These are phyloP conservation scores for Auricularia sp. DNA, from an alignment of 768 basidiomycete species.

Conservation along the genomic window DNA sequence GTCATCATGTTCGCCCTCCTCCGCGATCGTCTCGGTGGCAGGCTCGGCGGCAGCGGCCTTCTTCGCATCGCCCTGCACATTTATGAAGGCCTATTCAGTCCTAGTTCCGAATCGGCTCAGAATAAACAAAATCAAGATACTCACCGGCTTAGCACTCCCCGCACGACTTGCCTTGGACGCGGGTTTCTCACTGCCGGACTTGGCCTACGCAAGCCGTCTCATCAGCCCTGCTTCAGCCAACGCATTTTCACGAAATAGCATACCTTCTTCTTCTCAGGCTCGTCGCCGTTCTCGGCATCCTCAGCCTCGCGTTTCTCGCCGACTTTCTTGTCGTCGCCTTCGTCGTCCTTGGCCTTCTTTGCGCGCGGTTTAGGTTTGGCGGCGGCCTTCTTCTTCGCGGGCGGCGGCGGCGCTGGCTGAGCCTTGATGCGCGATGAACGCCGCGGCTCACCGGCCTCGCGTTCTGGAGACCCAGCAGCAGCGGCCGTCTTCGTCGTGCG, in stretches of 20 bases:
- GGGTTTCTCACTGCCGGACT: neutral
- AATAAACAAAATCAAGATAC: too few relatives aligned
- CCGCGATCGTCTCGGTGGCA: slow-evolving; percentile 9
- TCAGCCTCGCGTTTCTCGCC: slow-evolving; percentile 17
- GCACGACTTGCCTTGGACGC: slow-evolving; percentile 4
- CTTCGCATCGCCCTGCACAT: slow-evolving; percentile 1
- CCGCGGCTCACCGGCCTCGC: slow-evolving; percentile 33
- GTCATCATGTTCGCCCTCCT: slow-evolving; percentile 14
- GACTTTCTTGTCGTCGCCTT: slow-evolving; percentile 16
- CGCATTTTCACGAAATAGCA: neutral
- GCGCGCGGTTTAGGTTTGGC: slow-evolving; percentile 25
- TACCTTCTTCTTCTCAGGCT: slow-evolving; percentile 7
- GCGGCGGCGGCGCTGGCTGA: slow-evolving; percentile 18
- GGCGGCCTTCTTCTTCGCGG: slow-evolving; percentile 23
- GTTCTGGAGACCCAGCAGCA: slow-evolving; percentile 16
- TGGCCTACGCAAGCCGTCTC: neutral
- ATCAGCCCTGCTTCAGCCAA: neutral
- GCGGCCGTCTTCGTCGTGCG: slow-evolving; percentile 7
- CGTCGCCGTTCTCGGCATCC: slow-evolving; percentile 7
- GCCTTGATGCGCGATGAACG: slow-evolving; percentile 45
- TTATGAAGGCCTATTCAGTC: neutral
- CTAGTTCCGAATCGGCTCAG: neutral
- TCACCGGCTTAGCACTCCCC: neutral
- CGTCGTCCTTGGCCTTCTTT: slow-evolving; percentile 28
- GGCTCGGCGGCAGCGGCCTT: slow-evolving; percentile 8